phyloP scores from a whole-genome alignment of 805 yeast species.

The Lachancea sp. region DNA sequence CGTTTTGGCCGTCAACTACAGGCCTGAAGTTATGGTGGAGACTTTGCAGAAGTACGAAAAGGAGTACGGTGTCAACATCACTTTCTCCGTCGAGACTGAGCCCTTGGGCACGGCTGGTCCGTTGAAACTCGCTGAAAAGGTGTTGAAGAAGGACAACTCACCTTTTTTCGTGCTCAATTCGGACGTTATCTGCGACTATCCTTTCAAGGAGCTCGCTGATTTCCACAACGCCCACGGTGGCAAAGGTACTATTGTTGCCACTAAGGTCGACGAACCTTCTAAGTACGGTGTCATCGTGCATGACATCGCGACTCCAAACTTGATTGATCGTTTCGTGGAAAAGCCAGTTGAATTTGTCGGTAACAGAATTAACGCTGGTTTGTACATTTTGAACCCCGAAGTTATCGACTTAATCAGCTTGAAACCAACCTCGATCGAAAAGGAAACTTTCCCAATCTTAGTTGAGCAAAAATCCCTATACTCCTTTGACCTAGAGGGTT shows the following conservation, averaged over 20 bases:
- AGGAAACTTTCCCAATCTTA: slow-evolving; percentile 97
- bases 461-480: slow-evolving; percentile 84
- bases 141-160: slow-evolving; percentile 86
- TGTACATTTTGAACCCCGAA: slow-evolving; percentile 94
- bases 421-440: slow-evolving; percentile 98
- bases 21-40: slow-evolving; percentile 98
- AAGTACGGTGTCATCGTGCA: slow-evolving; percentile 99
- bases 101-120: slow-evolving; percentile 99
- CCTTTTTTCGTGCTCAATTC: slow-evolving; percentile 98
- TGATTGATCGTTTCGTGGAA: slow-evolving; percentile 97
- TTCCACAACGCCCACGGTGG: slow-evolving; percentile 97
- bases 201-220: slow-evolving; percentile 82
- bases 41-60: slow-evolving; percentile 90
- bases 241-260: slow-evolving; percentile 96
- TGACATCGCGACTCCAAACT: slow-evolving; percentile 89
- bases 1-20: slow-evolving; percentile 96
- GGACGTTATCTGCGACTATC: slow-evolving; percentile 98
- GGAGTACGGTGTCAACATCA: slow-evolving; percentile 88
- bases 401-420: slow-evolving; percentile 94
- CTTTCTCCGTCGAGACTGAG: slow-evolving; percentile 98
- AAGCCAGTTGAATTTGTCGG: slow-evolving; percentile 99
- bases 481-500: slow-evolving; percentile 97
- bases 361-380: slow-evolving; percentile 99
- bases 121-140: slow-evolving; percentile 89
- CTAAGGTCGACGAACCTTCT: slow-evolving; percentile 99